Percentiles rank a stretch among this genome's conserved stretches.
Conservation (phyloP, 257 asterid genomes). For the Penstemon eatonii region DNA sequence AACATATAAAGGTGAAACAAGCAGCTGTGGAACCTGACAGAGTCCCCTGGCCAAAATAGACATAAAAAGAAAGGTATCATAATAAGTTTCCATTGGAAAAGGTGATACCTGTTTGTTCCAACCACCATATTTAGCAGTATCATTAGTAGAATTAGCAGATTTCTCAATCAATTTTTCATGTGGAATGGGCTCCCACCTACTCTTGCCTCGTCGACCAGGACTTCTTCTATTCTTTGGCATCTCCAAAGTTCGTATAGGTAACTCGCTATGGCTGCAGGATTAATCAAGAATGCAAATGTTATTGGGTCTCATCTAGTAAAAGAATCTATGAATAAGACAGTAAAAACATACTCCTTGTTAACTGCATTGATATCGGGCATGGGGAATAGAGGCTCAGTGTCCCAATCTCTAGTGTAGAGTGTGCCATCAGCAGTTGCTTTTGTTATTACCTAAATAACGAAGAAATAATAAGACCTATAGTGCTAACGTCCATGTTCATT, state of each 20-base stretch:
- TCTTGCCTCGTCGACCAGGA: slow-evolving; percentile 85
- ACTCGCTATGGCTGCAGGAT: slow-evolving; percentile 48
- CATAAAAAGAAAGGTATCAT: not conserved
- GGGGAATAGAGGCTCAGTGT: slow-evolving; percentile 83
- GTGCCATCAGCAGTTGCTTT: slow-evolving; percentile 88
- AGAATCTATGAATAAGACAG: slow-evolving; percentile 18
- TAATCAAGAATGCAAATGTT: slow-evolving; percentile 26
- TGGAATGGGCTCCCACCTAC: slow-evolving; percentile 94
- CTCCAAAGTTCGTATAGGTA: slow-evolving; percentile 45
- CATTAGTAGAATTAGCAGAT: slow-evolving; percentile 43
- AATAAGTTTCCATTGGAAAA: not conserved
- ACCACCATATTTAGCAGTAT: slow-evolving; percentile 56
- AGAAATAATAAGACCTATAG: slow-evolving; percentile 9
- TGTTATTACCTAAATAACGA: slow-evolving; percentile 63
- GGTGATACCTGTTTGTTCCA: slow-evolving; percentile 81
- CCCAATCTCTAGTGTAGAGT: slow-evolving; percentile 81
- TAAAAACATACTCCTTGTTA: slow-evolving; percentile 59
- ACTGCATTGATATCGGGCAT: slow-evolving; percentile 55
- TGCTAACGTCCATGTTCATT: slow-evolving; percentile 12
- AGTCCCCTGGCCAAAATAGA: slow-evolving; percentile 6
- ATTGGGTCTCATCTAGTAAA: slow-evolving; percentile 19
- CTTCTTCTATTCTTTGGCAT: slow-evolving; percentile 62
- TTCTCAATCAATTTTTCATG: slow-evolving; percentile 64
- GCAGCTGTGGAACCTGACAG: not conserved
- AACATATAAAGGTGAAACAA: slow-evolving; percentile 3